Conservation (phyloP, 2,329 filamentous ascomycete genomes). For the Colletotrichum graminicola region DNA sequence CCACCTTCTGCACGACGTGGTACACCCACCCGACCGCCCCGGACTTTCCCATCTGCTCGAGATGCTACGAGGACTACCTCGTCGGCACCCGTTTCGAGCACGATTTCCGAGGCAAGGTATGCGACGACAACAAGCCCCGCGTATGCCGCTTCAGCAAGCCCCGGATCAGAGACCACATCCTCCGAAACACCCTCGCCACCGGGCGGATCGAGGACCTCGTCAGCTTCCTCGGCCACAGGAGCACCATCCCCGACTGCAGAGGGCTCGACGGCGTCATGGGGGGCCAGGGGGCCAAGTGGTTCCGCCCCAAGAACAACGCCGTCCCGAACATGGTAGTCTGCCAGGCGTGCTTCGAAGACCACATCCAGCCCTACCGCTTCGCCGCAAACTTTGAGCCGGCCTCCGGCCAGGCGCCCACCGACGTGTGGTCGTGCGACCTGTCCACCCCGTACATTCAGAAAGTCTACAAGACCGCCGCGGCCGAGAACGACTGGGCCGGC, state of each 20-base stretch:
- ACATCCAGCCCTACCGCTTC: conserved; percentile 47
- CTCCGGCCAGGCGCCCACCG: conserved; percentile 44
- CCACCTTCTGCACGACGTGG: conserved; percentile 52
- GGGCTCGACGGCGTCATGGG: conserved; percentile 43
- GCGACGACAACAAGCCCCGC: conserved; percentile 47
- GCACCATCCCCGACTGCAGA: conserved; percentile 48
- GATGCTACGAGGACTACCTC: conserved; percentile 56
- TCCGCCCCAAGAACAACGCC: conserved; percentile 46
- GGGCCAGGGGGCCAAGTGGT: conserved; percentile 50
- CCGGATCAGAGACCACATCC: conserved; percentile 50
- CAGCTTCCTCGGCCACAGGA: conserved; percentile 48
- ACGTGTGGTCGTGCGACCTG: conserved; percentile 54
- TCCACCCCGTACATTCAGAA: conserved; percentile 48
- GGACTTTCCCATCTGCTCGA: conserved; percentile 52
- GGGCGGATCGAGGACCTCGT: conserved; percentile 47
- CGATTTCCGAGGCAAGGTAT: conserved; percentile 45
- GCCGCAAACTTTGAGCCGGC: conserved; percentile 48
- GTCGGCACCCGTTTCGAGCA: conserved; percentile 47
- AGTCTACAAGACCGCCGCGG: conserved; percentile 45
- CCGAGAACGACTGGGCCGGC: conserved; percentile 48
- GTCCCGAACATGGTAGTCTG: conserved; percentile 53
- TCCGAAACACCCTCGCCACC: conserved; percentile 47
- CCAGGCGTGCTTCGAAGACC: conserved; percentile 55
- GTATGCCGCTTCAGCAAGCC: conserved; percentile 52
- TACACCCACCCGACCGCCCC: conserved; percentile 52